Base-by-base conservation (phyloP, 2,329 filamentous ascomycete species). In the Aspergillus niger region DNA sequence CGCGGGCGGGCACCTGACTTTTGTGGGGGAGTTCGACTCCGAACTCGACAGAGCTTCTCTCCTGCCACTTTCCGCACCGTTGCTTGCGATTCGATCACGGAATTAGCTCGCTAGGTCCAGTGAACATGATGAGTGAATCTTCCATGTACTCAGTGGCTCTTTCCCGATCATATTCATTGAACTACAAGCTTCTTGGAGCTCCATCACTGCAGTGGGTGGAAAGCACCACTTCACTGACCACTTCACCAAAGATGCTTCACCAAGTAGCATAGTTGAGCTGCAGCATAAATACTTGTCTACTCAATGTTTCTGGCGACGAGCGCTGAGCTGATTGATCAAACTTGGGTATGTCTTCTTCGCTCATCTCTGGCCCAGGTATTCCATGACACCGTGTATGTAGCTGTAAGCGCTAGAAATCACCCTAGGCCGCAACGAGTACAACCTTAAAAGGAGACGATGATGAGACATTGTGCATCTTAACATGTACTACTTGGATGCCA, bases 1-100 rank as follows among this genome's bases (percentile, higher is more conserved):
- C 57, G 49, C 63, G 63, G 67, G 67, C 70, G 69, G 68, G 70
- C 68, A 70, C 70, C 69, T 69, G 70, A 67, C 66, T 64, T 36
- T 66, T 65, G 64, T 65, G 67, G 64, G 62, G 64, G 43, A 55
- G 53, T 20, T 32, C n/a, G 38, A 61, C 36, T 59, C 55, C 61
- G 55, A 51, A 58, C 47, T 36, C 32, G 11, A 36, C 32, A 2
- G 26, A 8, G 5, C 30, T 50, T 8, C 24, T 13, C 24, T 24
- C 44, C 44, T 44, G 20, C 41, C 24, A 13, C 41, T 20, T 24
- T 44, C 41, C 20, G 41, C 41, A 24, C 41, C 5, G 20, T 44
- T 44, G 11, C 20, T 5, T 44, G 17, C 8, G 20, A 24, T 13
- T 24, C 10, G 15, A 24, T 24, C 10, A 22, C 24, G 20, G 10